Percentiles rank a stretch among this genome's conserved stretches.
These are phyloP conservation scores for Nissolia schottii DNA, from an alignment of 306 rosid genomes.

Conservation along the genomic window DNA sequence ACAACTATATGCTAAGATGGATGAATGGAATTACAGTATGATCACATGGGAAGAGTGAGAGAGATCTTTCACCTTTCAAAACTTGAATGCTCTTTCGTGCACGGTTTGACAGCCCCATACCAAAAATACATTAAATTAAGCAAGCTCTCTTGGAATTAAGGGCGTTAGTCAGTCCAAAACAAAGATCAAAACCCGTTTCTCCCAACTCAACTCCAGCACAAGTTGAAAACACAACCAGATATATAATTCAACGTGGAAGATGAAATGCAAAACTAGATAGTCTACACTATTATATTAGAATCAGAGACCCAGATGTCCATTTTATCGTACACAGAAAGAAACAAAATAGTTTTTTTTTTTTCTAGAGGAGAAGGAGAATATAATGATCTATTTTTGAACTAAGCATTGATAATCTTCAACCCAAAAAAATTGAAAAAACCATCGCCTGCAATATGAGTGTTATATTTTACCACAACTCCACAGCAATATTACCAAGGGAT, in stretches of 20 bases:
- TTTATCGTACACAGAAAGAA: constrained; percentile 27
- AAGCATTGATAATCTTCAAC: constrained; percentile 33
- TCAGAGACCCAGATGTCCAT: constrained; percentile 14
- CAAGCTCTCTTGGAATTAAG: not conserved
- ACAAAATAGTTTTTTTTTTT: constrained; percentile 21
- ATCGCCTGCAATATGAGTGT: constrained; percentile 27
- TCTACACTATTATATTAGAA: constrained; percentile 14
- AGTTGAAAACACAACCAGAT: constrained; percentile 35
- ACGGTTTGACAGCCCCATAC: constrained; percentile 43
- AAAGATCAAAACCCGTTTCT: constrained; percentile 26
- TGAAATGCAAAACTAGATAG: not conserved
- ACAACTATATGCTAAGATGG: constrained; percentile 39
- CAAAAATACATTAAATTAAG: constrained; percentile 11
- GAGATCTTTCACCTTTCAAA: constrained; percentile 35
- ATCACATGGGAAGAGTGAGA: constrained; percentile 23
- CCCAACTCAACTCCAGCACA: constrained; percentile 41
- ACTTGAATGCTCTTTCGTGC: constrained; percentile 44
- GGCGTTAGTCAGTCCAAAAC: constrained; percentile 28
- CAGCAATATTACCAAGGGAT: constrained; percentile 26
- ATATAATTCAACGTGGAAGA: constrained; percentile 13
- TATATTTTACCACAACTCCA: constrained; percentile 27
- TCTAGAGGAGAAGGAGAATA: constrained; percentile 20
- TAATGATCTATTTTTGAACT: constrained; percentile 23
- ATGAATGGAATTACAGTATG: constrained; percentile 22
- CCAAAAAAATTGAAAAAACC: constrained; percentile 22